Percentiles rank a stretch among this genome's conserved stretches.
Evolutionary conservation across 2,329 filamentous ascomycete species (phyloP).

Genomic region (Colletotrichum echinochloae): DNA sequence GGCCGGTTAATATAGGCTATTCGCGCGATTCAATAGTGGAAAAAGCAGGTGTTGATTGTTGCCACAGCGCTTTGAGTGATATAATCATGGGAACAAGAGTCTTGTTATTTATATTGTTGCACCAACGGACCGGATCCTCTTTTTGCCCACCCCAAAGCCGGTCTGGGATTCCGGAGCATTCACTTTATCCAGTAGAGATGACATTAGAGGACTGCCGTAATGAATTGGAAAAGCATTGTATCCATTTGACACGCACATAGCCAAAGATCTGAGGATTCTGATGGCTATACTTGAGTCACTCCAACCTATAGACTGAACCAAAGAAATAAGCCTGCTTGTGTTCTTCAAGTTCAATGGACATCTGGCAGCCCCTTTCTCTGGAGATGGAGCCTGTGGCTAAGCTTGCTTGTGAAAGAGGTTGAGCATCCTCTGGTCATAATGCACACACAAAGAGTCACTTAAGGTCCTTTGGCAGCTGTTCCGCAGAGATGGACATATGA

Average conservation of each 20-base stretch:
- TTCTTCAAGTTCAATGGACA: not conserved
- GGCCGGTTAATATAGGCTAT: too few relatives aligned
- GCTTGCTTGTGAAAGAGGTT: not conserved
- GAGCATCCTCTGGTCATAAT: not conserved
- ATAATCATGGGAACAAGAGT: rapidly evolving
- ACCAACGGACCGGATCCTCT: not conserved
- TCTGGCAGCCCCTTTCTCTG: too few relatives aligned
- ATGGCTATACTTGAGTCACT: not conserved
- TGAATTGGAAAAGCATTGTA: rapidly evolving
- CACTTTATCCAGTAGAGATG: not conserved
- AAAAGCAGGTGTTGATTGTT: too few relatives aligned
- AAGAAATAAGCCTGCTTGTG: not conserved
- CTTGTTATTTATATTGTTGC: not conserved
- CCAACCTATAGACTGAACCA: not conserved
- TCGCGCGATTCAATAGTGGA: too few relatives aligned
- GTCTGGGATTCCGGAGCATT: rapidly evolving
- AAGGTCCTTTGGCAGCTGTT: not conserved
- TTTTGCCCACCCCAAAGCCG: not conserved
- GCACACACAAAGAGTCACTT: too few relatives aligned
- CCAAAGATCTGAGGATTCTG: not conserved
- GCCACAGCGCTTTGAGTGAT: not conserved
- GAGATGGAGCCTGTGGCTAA: not conserved
- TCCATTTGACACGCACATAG: not conserved
- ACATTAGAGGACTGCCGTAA: not conserved
- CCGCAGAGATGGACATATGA: not conserved